Evolutionary conservation across 129 eudicot genomes (phyloP), one percentile per base, ranked within the genome.

Genomic region (Cynara cardunculus): DNA sequence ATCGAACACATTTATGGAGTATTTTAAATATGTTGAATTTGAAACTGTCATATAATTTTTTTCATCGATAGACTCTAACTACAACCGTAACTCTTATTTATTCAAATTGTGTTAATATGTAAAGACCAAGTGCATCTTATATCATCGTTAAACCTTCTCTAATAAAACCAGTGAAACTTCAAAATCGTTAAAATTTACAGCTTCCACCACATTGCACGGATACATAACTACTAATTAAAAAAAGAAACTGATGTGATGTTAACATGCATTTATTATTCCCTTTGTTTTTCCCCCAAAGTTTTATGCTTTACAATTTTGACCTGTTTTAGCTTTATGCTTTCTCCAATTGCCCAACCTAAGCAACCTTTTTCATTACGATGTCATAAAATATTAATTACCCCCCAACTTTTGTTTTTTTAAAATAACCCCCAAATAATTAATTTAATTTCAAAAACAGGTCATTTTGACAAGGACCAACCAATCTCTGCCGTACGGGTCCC

Each of bases 281-380:
- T n/a, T 82, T 70, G 71, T 79, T 79, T 25, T 24, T 24, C 0
- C 46, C 77, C 77, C n/a, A 71, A 71, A 80, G 83, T 76, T 12
- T 71, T 78, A 37, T 77, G 82, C 85, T 69, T 82, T 49, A 10
- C 53, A 61, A 70, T 24, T 44, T 82, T 75, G 81, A 82, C 70
- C 81, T 71, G 82, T 83, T 70, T 71, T 83, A 77, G 68, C 82
- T 83, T 77, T 83, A 83, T 83, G 77, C 82, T 83, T 83, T 77
- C 56, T 27, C 74, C 53, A 34, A 70, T 62, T 62, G n/a, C 73
- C 82, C 82, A 83, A 83, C 78, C 73, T 77, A 83, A 82, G 86
- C 78, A 83, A 83, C 78, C 82, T 77, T 82, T 75, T 59, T 30
- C 31, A 37, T 77, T 71, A 71, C 53, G 73, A 30, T 75, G 71